Evolutionary conservation across 345 rosid genomes (phyloP).

Genomic region (Sisymbrium irio): DNA sequence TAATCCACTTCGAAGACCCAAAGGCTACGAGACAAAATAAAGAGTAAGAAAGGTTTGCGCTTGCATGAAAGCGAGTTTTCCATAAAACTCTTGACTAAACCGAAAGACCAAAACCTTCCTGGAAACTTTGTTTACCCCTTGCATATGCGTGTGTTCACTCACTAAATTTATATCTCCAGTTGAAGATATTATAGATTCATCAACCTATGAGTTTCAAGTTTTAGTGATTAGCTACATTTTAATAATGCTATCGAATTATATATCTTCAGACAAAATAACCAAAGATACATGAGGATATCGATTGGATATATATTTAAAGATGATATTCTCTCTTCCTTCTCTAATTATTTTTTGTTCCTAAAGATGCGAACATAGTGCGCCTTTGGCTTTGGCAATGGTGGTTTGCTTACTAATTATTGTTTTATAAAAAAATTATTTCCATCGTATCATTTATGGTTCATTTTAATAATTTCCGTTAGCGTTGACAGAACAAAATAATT

Average conservation of each 20-base stretch:
- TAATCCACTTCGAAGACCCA: neutral
- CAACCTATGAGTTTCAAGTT: neutral
- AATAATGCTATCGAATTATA: neutral
- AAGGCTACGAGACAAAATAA: neutral
- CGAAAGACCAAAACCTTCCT: neutral
- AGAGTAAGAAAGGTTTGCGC: neutral
- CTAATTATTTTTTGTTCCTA: constrained; percentile 9
- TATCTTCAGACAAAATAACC: neutral
- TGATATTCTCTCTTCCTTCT: neutral
- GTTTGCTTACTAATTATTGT: neutral
- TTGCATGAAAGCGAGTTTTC: neutral
- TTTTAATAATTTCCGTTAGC: neutral
- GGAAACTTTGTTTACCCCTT: neutral
- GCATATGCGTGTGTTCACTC: neutral
- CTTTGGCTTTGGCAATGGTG: constrained; percentile 10
- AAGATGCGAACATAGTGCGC: constrained; percentile 25
- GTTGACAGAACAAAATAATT: constrained; percentile 15
- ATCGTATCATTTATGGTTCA: constrained; percentile 7
- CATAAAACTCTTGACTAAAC: neutral
- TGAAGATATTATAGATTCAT: neutral
- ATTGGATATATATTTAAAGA: constrained; percentile 1
- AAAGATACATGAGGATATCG: no score
- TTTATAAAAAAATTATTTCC: neutral
- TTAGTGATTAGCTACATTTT: neutral
- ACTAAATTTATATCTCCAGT: neutral